Conservation (phyloP, 805 yeast genomes). For the Myxozyma geophila region DNA sequence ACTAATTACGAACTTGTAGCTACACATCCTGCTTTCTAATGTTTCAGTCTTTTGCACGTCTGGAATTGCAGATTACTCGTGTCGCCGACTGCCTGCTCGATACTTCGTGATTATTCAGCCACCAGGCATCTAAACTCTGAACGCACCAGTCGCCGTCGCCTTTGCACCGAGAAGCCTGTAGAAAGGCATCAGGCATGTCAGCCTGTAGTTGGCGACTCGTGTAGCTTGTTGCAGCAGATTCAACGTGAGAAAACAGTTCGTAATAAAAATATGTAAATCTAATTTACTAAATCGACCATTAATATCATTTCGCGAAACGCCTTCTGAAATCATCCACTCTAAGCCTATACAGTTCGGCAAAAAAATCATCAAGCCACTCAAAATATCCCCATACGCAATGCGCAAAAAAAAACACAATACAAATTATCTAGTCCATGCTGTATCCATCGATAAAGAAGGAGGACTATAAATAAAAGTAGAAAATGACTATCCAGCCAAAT, state of each 20-base stretch:
- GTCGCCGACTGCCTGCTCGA: not conserved
- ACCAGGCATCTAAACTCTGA: not conserved
- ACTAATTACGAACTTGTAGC: not conserved
- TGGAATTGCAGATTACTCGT: not conserved
- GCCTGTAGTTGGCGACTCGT: too few species aligned
- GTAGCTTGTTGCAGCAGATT: too few species aligned
- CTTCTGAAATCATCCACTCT: too few species aligned
- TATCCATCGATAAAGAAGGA: not conserved
- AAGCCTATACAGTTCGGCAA: too few species aligned
- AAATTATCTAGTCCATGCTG: not conserved
- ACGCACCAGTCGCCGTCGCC: not conserved
- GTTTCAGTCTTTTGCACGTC: not conserved
- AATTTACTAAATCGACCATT: too few species aligned
- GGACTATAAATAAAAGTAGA: not conserved
- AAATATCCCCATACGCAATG: too few species aligned
- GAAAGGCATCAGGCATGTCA: too few species aligned
- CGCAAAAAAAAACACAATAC: not conserved
- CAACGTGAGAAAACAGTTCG: too few species aligned
- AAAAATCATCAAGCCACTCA: too few species aligned
- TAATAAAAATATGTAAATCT: too few species aligned
- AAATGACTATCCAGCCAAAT: not conserved
- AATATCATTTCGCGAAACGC: too few species aligned
- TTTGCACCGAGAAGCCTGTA: too few species aligned
- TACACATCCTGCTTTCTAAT: not conserved
- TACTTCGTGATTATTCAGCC: not conserved